phyloP scores from a whole-genome alignment of 1,139 yeast genomes.

The Saccharomyces hybrid region DNA sequence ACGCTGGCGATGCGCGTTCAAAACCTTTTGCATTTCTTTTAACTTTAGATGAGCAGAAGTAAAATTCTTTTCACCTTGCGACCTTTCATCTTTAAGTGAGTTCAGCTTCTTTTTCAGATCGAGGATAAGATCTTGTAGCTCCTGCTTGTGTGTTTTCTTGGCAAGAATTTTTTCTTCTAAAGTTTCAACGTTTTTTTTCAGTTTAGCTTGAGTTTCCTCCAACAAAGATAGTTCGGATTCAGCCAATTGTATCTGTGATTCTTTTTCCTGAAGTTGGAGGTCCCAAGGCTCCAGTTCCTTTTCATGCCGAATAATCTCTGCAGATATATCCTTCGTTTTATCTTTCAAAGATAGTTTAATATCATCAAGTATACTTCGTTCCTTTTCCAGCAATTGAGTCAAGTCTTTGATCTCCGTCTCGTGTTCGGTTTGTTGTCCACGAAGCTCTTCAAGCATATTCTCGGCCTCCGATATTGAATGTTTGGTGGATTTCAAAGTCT shows the following conservation, averaged over 20 bases:
- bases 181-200: constrained; percentile 41
- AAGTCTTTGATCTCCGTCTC: constrained; percentile 39
- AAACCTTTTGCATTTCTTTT: constrained; percentile 45
- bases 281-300: constrained; percentile 79
- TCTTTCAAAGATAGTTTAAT: constrained; percentile 63
- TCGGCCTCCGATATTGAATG: constrained; percentile 39
- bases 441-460: constrained; percentile 42
- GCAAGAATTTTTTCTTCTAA: constrained; percentile 43
- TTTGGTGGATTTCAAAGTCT: constrained; percentile 37
- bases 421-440: constrained; percentile 37
- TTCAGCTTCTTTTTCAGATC: constrained; percentile 42
- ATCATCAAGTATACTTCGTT: constrained; percentile 49
- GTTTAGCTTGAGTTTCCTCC: constrained; percentile 33
- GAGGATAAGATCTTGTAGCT: constrained; percentile 26
- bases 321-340: constrained; percentile 39
- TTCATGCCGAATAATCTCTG: constrained; percentile 44
- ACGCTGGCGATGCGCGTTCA: constrained; percentile 52
- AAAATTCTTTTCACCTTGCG: constrained; percentile 53
- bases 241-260: constrained; percentile 57
- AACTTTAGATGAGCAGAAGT: constrained; percentile 42
- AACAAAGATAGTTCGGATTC: constrained; percentile 60
- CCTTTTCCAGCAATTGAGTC: constrained; percentile 41
- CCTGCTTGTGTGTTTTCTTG: constrained; percentile 47
- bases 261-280: constrained; percentile 56
- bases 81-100: constrained; percentile 39